Conservation (phyloP, 352 stramenopile species). For the Pythium sp. region DNA sequence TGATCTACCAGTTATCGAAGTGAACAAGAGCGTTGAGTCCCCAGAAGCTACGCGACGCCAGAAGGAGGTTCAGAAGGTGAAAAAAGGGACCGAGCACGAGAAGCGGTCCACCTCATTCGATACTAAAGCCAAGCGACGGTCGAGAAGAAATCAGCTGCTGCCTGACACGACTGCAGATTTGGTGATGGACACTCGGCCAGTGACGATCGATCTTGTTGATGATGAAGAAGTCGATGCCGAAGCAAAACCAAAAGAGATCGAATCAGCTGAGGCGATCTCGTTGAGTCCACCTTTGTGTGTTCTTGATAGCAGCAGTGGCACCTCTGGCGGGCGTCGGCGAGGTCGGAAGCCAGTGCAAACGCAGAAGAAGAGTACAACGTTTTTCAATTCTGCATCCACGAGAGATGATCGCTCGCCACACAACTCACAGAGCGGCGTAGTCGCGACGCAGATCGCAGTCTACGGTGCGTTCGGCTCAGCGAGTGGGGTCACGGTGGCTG, state of each 20-base stretch:
- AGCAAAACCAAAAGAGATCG: slow-evolving; percentile 1
- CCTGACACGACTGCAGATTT: not conserved
- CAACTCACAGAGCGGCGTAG: not conserved
- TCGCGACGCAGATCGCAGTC: slow-evolving; percentile 15
- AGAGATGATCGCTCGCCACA: slow-evolving; percentile 1
- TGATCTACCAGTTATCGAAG: not conserved
- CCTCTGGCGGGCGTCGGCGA: slow-evolving; percentile 10
- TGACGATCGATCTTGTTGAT: slow-evolving; percentile 12
- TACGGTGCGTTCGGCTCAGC: slow-evolving; percentile 19
- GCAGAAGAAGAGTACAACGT: not conserved
- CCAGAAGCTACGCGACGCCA: not conserved
- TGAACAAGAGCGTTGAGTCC: not conserved
- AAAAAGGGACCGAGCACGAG: slow-evolving; percentile 6
- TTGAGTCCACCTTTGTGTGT: not conserved
- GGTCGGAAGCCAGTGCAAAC: slow-evolving; percentile 18
- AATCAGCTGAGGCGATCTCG: not conserved
- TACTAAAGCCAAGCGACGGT: not conserved
- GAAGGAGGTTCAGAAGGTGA: slow-evolving; percentile 10
- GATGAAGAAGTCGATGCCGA: not conserved
- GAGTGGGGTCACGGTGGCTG: not conserved
- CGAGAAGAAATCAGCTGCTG: not conserved
- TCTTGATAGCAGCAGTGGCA: not conserved
- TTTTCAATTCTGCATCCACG: not conserved
- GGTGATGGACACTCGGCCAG: not conserved
- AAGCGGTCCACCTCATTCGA: slow-evolving; percentile 5